phyloP scores from a whole-genome alignment of 805 yeast genomes.

The Hyphopichia homilentoma region DNA sequence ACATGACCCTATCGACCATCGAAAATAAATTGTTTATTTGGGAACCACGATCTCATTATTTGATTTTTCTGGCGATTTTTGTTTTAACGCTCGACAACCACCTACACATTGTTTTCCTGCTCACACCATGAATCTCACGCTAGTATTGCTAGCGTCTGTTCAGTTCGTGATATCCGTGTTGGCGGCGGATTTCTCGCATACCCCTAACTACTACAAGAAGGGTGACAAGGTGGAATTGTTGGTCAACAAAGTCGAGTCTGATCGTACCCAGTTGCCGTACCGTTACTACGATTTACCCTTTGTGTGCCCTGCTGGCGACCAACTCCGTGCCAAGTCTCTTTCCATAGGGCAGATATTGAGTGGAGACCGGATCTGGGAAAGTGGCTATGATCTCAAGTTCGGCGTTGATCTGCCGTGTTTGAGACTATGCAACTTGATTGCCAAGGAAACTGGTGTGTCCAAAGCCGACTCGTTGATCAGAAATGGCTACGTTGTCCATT shows the following conservation, averaged over 20 bases:
- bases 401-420: slow-evolving; percentile 64
- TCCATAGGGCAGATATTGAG: slow-evolving; percentile 73
- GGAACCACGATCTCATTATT: no score
- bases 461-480: slow-evolving; percentile 60
- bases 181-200: slow-evolving; percentile 21
- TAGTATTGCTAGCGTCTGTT: no score
- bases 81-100: no score
- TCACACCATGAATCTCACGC: no score
- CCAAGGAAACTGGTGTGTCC: slow-evolving; percentile 46
- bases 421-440: slow-evolving; percentile 63
- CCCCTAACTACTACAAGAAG: slow-evolving; percentile 32
- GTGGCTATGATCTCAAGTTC: slow-evolving; percentile 63
- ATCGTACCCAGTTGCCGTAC: slow-evolving; percentile 70
- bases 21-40: no score
- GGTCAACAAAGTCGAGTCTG: slow-evolving; percentile 78
- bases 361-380: slow-evolving; percentile 78
- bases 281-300: slow-evolving; percentile 76
- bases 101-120: no score
- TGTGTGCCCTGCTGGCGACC: slow-evolving; percentile 63
- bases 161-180: not conserved
- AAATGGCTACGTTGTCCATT: slow-evolving; percentile 73
- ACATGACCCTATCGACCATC: no score
- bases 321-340: slow-evolving; percentile 47
- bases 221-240: slow-evolving; percentile 66
- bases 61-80: no score